phyloP scores from a whole-genome alignment of 805 yeast genomes.

The Millerozyma acaciae region DNA sequence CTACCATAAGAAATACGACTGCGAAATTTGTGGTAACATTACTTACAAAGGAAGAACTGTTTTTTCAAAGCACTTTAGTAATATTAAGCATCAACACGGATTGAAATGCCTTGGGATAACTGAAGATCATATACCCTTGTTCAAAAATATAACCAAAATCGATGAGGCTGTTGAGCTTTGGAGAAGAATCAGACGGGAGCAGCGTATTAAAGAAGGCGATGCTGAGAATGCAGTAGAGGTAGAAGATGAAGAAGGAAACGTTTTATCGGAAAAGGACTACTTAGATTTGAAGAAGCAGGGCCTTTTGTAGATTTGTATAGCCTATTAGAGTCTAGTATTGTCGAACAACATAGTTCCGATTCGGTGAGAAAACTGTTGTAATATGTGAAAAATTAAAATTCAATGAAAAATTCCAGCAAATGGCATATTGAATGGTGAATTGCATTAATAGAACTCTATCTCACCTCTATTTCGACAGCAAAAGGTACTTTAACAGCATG shows the following conservation, averaged over 20 bases:
- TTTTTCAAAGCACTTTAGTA: constrained; percentile 75
- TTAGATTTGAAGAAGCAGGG: constrained; percentile 88
- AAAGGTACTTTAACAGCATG: constrained; percentile 2
- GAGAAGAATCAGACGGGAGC: constrained; percentile 39
- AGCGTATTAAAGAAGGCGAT: constrained; percentile 34
- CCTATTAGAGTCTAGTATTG: no score
- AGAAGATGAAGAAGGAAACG: constrained; percentile 92
- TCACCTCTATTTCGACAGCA: no score
- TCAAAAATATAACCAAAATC: constrained; percentile 62
- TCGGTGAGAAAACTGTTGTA: no score
- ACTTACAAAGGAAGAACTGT: constrained; percentile 68
- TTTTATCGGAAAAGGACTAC: constrained; percentile 79
- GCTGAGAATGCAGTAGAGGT: constrained; percentile 66
- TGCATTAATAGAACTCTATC: no score
- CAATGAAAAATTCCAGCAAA: no score
- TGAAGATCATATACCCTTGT: constrained; percentile 40
- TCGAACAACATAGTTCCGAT: no score
- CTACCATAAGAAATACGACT: constrained; percentile 60
- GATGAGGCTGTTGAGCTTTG: constrained; percentile 64
- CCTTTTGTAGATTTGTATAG: no score
- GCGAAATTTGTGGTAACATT: constrained; percentile 84
- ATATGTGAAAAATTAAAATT: no score
- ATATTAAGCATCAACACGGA: constrained; percentile 67
- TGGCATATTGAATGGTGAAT: no score
- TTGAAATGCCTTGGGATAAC: constrained; percentile 69